Base-by-base conservation (phyloP, 192 early-diverging fungal species). In the Rhizoclosmatium globosum region DNA sequence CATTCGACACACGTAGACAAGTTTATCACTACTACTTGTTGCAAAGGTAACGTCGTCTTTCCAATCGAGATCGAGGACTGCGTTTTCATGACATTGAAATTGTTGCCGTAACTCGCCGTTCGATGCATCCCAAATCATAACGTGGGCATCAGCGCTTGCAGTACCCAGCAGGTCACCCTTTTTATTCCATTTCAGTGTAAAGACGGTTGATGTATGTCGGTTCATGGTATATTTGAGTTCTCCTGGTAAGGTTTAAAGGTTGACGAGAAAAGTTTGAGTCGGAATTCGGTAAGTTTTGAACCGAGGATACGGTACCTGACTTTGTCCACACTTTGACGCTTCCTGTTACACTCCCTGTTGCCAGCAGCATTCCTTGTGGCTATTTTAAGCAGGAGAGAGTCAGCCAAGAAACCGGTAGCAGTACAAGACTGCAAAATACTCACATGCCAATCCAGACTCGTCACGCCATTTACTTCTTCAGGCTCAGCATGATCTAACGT, bases 21-120 rank as follows among this genome's bases (percentile, higher is more conserved):
- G 85, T 56, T 90, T 90, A 81, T 99, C 97, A 17, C 87, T 87
- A 45, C 94, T 94, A 70, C 93, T 94, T 0, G 94, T 94, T 3
- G 97, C 96, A 88, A 98, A 95, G 6, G 94, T 99, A 1, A 85
- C 82, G 81, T 96, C 93, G 80, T 99, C 95, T 68, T 91, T 87
- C 97, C 97, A 99, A 82, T 96, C 97, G 7, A 95, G 90, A 82
- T 97, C 95, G 64, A 97, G 71, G 2, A 79, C 81, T 7, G 89
- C 78, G 38, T 73, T 82, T 85, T 76, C 64, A 53, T 94, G 93
- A 66, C 92, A 91, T 42, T 89, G 86, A 79, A 93, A 93, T 73
- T 92, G 90, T 65, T 93, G 93, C 59, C 91, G 89, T 42, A 87
- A 75, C 15, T 94, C 88, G 17, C 95, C 95, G 2, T 91, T 89